Percentiles rank a stretch among this genome's conserved stretches.
These are phyloP conservation scores for Pleurotus cornucopiae DNA, from an alignment of 768 basidiomycete species.

Conservation along the genomic window DNA sequence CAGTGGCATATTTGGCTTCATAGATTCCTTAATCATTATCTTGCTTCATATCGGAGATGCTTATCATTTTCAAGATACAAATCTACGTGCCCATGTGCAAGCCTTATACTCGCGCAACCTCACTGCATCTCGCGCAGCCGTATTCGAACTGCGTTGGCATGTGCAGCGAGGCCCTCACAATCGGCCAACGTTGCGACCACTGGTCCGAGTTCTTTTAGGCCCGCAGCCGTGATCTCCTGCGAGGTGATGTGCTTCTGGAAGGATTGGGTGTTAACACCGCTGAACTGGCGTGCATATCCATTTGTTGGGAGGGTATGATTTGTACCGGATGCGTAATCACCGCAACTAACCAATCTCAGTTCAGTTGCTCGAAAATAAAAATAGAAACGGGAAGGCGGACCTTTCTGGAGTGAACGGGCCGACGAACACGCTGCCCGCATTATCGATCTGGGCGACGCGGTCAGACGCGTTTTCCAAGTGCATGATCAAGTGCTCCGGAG, in stretches of 20 bases:
- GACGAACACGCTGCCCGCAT: conserved; percentile 96
- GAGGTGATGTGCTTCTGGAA: conserved; percentile 99
- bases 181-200: conserved; percentile 87
- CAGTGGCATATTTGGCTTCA: neutral
- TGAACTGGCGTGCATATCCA: conserved; percentile 96
- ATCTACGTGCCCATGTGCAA: neutral
- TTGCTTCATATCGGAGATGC: neutral
- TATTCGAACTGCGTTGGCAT: conserved; percentile 93
- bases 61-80: conserved; percentile 3
- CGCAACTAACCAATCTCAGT: conserved; percentile 56
- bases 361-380: too few species aligned
- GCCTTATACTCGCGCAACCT: neutral
- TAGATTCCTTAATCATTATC: neutral
- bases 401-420: conserved; percentile 95
- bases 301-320: conserved; percentile 98
- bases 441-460: conserved; percentile 66
- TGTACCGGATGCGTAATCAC: conserved; percentile 98
- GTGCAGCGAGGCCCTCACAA: conserved; percentile 91
- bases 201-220: conserved; percentile 78
- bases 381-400: conserved; percentile 35
- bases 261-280: conserved; percentile 93
- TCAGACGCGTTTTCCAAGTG: conserved; percentile 74
- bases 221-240: conserved; percentile 81
- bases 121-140: conserved; percentile 41
- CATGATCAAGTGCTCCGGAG: conserved; percentile 95